Base-by-base conservation (phyloP, 2,329 filamentous ascomycete genomes). In the Ophiostoma australiae region DNA sequence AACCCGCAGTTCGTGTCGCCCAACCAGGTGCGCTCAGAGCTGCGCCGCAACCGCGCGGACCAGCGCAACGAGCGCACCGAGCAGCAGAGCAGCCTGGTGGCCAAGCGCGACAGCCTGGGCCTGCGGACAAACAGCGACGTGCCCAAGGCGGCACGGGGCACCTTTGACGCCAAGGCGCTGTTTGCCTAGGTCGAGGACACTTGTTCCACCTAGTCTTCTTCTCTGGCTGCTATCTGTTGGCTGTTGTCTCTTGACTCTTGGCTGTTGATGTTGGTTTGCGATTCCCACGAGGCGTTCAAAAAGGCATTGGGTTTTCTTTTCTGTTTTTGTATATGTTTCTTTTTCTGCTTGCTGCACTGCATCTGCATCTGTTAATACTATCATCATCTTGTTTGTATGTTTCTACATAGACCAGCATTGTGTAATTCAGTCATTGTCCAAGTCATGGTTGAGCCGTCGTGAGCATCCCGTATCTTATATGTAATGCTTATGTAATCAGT, bases 1-100 rank as follows among this genome's bases (percentile, higher is more conserved):
- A 98, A 98, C 84, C 95, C 93, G 85, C 91, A 97, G 80, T 99
- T 97, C 77, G 92, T 99, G 70, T 95, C 91, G 75, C 95, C 95
- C 11, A 99, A 99, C 86, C 92, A 97, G 81, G 88, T 98, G 74
- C 86, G 95, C 75, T 85, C 92, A 58, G 95, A 98, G 74, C 80
- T 97, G 75, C 85, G 92, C 76, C 84, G 88, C 80, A 84, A 86
- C 75, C 93, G 92, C 84, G 92, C 94, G 0, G 86, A 88, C 68
- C 88, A 88, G 75, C 94, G 96, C 82, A 91, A 92, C 75, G 85
- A 86, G 71, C 86, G 95, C 73, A 87, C 89, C 39, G 93, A 97
- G 78, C 88, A 91, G 76, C 83, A 86, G 75, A 84, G 90, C 68
- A 92, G 94, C 77, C 86, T 89, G 74, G 83, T 90, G 77, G 86